Evolutionary conservation across 2,329 filamentous ascomycete genomes (phyloP).

Genomic region (Penicillium griseofulvum): DNA sequence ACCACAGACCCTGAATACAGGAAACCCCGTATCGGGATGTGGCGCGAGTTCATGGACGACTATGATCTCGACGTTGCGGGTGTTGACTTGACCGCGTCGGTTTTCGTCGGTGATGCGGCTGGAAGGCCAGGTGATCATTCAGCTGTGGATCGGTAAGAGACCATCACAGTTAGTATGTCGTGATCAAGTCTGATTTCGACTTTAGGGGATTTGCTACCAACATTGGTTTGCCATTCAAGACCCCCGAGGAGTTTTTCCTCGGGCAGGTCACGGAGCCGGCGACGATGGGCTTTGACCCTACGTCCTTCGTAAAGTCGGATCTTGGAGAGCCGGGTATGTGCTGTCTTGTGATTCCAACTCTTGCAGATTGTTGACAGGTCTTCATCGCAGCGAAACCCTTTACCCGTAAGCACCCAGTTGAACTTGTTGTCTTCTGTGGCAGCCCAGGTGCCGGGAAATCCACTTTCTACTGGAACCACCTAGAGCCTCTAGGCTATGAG

Average conservation of each 20-base stretch:
- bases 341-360: not conserved
- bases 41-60: constrained; percentile 66
- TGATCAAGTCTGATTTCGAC: constrained; percentile 17
- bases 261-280: constrained; percentile 65
- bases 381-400: constrained; percentile 31
- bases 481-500: constrained; percentile 76
- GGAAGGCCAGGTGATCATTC: constrained; percentile 58
- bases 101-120: constrained; percentile 88
- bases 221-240: constrained; percentile 73
- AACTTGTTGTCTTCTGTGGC: constrained; percentile 83
- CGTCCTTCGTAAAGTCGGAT: constrained; percentile 48
- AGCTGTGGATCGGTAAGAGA: constrained; percentile 55
- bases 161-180: not conserved
- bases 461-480: constrained; percentile 76
- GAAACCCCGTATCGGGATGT: constrained; percentile 89
- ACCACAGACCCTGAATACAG: constrained; percentile 77
- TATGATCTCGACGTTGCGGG: constrained; percentile 56
- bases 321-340: constrained; percentile 35
- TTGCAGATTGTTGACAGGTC: not conserved
- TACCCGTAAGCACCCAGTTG: constrained; percentile 63
- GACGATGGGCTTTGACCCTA: constrained; percentile 68
- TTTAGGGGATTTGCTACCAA: constrained; percentile 79
- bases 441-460: constrained; percentile 90
- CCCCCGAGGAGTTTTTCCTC: constrained; percentile 90
- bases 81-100: constrained; percentile 67